Conservation (phyloP, 805 yeast species). For the Candida nanaspora region DNA sequence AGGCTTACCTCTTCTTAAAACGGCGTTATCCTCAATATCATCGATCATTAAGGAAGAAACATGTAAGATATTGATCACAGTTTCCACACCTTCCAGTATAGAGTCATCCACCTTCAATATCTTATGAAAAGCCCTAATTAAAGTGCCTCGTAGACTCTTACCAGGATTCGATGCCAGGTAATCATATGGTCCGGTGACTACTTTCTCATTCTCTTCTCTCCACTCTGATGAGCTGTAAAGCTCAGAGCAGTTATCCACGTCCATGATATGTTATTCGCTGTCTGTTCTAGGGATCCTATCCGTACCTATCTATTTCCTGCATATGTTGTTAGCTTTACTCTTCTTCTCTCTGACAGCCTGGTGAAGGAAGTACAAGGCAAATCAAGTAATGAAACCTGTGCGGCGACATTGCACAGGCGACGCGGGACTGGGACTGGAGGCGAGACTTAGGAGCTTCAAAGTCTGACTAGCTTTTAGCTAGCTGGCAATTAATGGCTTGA, state of each 20-base stretch:
- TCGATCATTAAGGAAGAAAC: conserved; percentile 67
- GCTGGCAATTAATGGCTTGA: too few relatives aligned
- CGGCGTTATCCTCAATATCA: conserved; percentile 80
- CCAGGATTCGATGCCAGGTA: conserved; percentile 48
- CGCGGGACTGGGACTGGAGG: too few relatives aligned
- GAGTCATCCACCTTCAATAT: conserved; percentile 36
- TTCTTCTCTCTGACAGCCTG: too few relatives aligned
- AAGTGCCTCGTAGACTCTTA: conserved; percentile 42
- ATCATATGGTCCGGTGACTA: conserved; percentile 37
- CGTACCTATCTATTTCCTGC: too few relatives aligned
- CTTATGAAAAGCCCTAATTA: conserved; percentile 48
- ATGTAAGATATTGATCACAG: conserved; percentile 54
- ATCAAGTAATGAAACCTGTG: too few relatives aligned
- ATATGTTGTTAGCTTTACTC: too few relatives aligned
- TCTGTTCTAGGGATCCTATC: too few relatives aligned
- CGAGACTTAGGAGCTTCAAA: neutral
- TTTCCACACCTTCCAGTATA: conserved; percentile 32
- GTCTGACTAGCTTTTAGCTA: neutral
- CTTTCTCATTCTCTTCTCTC: neutral
- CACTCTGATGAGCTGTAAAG: neutral
- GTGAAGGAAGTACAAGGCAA: too few relatives aligned
- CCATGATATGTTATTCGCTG: neutral
- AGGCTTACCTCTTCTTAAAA: conserved; percentile 66
- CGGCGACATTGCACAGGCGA: too few relatives aligned
- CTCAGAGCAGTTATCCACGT: neutral